Base-by-base conservation (phyloP, 163 green algal genomes). In the Picocystis sp. region DNA sequence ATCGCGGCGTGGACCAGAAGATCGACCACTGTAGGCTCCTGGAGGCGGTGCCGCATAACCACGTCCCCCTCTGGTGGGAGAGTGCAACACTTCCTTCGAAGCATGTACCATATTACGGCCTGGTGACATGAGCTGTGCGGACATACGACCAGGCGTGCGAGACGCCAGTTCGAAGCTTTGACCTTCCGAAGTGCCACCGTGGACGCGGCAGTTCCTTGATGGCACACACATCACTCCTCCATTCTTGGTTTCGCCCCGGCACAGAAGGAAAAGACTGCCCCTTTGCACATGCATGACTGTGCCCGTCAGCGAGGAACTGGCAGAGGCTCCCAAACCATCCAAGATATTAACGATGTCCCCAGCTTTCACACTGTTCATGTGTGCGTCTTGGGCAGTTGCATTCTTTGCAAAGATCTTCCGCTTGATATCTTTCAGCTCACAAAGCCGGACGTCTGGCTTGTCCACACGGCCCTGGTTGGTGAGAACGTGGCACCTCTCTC, bases 271-370 rank as follows among this genome's bases (percentile, higher is more conserved):
- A n/a, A 95, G 61, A 9, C 69, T 59, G 12, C 76, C 76, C 15
- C 71, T 73, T 62, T 77, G 72, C 51, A 96, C 79, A 67, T 89
- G 79, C 55, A 81, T 71, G 25, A 96, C 83, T 14, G 79, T 89
- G 53, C 82, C 87, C 17, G 46, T 58, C 14, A 38, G 29, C 0
- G 29, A 47, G 38, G 8, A 62, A 71, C 57, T 65, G 9, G 49
- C 49, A 23, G 23, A 55, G 1, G 43, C 49, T 23, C 23, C 49
- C 5, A 55, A 0, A 33, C 70, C 72, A 15, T 73, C 63, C 33
- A 63, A 34, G 3, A 86, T 45, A 38, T 77, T 64, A 8, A 86
- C 75, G 3, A 76, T 66, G 54, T 79, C 73, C 1, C 62, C 62
- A 0, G 49, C 38, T 23, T 45, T 45, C 6, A 77, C 61, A 34